phyloP scores from a whole-genome alignment of 192 early-diverging fungal genomes.

The Coemansia reversa region DNA sequence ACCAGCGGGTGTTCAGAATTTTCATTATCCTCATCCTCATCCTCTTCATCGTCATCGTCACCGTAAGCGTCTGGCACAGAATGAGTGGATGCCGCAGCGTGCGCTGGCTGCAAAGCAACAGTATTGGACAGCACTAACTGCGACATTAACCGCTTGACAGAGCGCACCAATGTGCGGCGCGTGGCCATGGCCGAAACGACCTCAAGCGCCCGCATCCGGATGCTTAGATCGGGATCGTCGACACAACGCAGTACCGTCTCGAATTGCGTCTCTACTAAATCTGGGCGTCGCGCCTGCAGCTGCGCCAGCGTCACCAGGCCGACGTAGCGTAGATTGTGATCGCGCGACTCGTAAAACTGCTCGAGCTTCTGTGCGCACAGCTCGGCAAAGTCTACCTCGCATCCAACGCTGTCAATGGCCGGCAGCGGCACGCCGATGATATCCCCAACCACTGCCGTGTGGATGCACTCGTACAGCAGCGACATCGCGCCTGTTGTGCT shows the following conservation, averaged over 20 bases:
- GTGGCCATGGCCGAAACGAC: conserved; percentile 82
- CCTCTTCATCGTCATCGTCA: conserved; percentile 9
- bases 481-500: conserved; percentile 92
- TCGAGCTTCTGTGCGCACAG: conserved; percentile 83
- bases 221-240: conserved; percentile 89
- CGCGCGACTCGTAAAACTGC: conserved; percentile 77
- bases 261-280: conserved; percentile 76
- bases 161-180: conserved; percentile 72
- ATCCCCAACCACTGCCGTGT: conserved; percentile 87
- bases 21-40: background rate
- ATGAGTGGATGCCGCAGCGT: background rate
- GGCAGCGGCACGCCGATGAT: conserved; percentile 67
- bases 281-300: conserved; percentile 81
- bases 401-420: conserved; percentile 47
- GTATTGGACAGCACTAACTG: conserved; percentile 66
- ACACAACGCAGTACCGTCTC: conserved; percentile 84
- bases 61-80: conserved; percentile 15
- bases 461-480: conserved; percentile 95
- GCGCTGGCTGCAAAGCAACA: conserved; percentile 29
- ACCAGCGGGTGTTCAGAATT: background rate
- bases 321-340: conserved; percentile 89
- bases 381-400: conserved; percentile 61
- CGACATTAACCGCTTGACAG: conserved; percentile 79
- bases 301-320: conserved; percentile 84
- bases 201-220: conserved; percentile 86